phyloP scores from a whole-genome alignment of 176 grass and related monocot genomes.

The Bolboschoenus planiculmis region DNA sequence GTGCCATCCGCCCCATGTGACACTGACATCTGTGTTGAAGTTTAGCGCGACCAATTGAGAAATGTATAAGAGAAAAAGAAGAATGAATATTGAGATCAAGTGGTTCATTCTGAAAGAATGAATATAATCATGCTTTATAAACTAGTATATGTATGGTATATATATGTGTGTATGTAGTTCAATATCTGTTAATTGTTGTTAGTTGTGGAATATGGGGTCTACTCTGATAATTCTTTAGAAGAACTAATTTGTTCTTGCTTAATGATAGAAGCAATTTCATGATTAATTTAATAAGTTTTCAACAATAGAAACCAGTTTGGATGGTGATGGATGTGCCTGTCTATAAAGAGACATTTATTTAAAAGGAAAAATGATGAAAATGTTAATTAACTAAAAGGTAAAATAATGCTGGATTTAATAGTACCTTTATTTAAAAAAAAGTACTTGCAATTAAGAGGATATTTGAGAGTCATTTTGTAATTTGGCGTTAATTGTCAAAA shows the following conservation, averaged over 20 bases:
- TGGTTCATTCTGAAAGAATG: neutral
- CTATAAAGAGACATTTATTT: no score
- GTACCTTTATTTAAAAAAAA: no score
- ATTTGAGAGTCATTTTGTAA: neutral
- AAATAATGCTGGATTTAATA: no score
- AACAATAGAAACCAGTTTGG: neutral
- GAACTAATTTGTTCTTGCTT: no score
- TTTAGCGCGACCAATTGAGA: conserved; percentile 11
- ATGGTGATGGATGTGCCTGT: neutral
- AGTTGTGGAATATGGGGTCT: neutral
- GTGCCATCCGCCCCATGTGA: conserved; percentile 11
- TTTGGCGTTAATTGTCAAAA: neutral
- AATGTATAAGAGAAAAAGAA: conserved; percentile 16
- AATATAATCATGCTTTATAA: neutral
- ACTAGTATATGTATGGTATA: neutral
- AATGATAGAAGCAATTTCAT: neutral
- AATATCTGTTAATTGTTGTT: neutral
- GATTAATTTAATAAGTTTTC: neutral
- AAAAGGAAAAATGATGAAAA: no score
- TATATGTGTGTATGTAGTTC: neutral
- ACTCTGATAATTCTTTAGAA: neutral
- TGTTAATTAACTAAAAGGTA: no score
- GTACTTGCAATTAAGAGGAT: neutral
- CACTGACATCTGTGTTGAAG: conserved; percentile 21
- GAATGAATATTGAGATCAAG: neutral